phyloP scores from a whole-genome alignment of 2,329 filamentous ascomycete species.

The Myriosclerotinia duriaeana region DNA sequence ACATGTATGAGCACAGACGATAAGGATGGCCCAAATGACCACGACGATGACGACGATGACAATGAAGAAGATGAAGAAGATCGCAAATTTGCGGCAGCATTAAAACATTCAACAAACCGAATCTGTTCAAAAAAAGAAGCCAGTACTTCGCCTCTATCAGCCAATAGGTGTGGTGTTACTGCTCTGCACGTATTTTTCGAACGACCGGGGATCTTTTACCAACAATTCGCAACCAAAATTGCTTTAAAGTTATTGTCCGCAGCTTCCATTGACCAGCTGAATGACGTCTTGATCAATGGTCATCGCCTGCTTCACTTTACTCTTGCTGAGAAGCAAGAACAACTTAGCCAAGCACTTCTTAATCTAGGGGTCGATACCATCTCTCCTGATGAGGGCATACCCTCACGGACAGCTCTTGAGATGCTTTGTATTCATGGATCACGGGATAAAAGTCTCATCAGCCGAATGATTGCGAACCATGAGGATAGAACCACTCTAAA shows the following conservation, averaged over 20 bases:
- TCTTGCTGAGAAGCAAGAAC: not conserved
- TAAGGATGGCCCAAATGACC: not conserved
- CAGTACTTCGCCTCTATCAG: not conserved
- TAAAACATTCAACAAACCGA: not conserved
- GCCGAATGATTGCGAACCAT: not conserved
- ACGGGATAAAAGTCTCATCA: not conserved
- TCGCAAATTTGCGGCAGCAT: not conserved
- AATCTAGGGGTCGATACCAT: not conserved
- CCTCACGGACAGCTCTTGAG: not conserved
- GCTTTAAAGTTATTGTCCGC: not conserved
- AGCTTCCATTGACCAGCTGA: not conserved
- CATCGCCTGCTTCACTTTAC: not conserved
- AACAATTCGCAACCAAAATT: not conserved
- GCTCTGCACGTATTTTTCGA: not conserved
- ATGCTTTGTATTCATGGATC: slow-evolving; percentile 1
- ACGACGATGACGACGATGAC: too few species aligned
- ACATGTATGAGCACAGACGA: not conserved
- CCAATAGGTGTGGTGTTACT: not conserved
- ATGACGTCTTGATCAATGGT: not conserved
- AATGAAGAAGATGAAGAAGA: not conserved
- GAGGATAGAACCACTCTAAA: not conserved
- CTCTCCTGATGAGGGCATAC: not conserved
- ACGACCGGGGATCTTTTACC: not conserved
- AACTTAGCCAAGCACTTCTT: not conserved
- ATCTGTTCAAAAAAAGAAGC: not conserved